Base-by-base conservation (phyloP, 2,329 filamentous ascomycete species). In the Calonectria ilicicola region DNA sequence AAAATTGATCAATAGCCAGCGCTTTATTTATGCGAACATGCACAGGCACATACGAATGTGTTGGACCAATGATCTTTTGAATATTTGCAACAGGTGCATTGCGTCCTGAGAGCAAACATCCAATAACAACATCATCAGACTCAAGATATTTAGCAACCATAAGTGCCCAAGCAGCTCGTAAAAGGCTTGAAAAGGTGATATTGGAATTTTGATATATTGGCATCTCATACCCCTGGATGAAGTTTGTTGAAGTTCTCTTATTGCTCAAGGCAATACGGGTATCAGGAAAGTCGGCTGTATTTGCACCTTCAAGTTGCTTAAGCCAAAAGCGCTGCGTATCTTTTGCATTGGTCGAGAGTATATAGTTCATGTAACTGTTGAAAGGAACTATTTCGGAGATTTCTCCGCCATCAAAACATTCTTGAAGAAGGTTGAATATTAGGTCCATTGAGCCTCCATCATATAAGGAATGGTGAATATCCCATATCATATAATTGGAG, bases 61-160 rank as follows among this genome's bases (percentile, higher is more conserved):
- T 47, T 21, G 65, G 60, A 15, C 67, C 67, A 35, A 62, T 38
- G 6, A 68, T 47, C 7, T 21, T 62, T 21, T 68, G 35, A 32
- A 68, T 68, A n/a, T 46, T 56, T 21, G 42, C 15, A 21, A 68
- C 19, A 8, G 66, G 40, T 26, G 66, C 66, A 62, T 68, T 23
- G 5, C 66, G 66, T 21, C 66, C 66, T 10, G 64, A 67, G 17
- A 56, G 44, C 23, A 44, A n/a, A 15, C 26, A 35, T 19, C 64
- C 64, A 56, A 67, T 23, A n/a, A 35, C 29, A 3, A 67, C 47
- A 51, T 67, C 64, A 40, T 58, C 14, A 5, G 53, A 8, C 14
- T 58, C 32, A 4, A 58, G n/a, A 26, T 58, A 35, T 10, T 32
- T 58, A 8, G 53, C 32, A 38, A 58, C 53, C 23, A 58, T 32